Conservation (phyloP, 75 land plant genomes). For the Sequoia sempervirens region DNA sequence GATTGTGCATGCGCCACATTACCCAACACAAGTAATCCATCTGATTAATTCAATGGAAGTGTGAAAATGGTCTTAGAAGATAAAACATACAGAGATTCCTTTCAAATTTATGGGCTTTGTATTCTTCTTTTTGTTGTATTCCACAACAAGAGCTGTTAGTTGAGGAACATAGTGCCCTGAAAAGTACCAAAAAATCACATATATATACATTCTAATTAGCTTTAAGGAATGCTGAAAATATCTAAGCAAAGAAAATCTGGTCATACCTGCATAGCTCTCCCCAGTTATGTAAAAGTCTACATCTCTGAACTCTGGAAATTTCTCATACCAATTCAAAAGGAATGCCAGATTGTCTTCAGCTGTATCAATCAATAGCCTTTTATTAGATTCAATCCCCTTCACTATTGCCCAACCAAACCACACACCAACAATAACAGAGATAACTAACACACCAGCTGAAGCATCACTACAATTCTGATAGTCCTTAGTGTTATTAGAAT, state of each 20-base stretch:
- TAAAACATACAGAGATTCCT: conserved; percentile 34
- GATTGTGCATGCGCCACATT: too few species aligned
- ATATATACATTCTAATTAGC: too few species aligned
- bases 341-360: conserved; percentile 15
- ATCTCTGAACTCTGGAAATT: conserved; percentile 13
- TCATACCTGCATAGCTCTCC: conserved; percentile 34
- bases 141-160: conserved; percentile 32
- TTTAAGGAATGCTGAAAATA: too few species aligned
- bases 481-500: background rate
- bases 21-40: too few species aligned
- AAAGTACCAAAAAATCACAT: too few species aligned
- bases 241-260: too few species aligned
- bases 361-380: background rate
- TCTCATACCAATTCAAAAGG: conserved; percentile 18
- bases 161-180: conserved; percentile 67
- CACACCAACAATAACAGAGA: too few species aligned
- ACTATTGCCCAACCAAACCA: too few species aligned
- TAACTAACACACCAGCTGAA: background rate
- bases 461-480: background rate
- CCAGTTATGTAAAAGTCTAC: conserved; percentile 18
- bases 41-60: too few species aligned
- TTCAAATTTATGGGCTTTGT: conserved; percentile 28
- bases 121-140: conserved; percentile 23
- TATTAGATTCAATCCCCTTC: too few species aligned
- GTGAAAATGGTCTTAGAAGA: background rate